phyloP scores from a whole-genome alignment of 805 yeast species.

The Metschnikowia picachoensis region DNA sequence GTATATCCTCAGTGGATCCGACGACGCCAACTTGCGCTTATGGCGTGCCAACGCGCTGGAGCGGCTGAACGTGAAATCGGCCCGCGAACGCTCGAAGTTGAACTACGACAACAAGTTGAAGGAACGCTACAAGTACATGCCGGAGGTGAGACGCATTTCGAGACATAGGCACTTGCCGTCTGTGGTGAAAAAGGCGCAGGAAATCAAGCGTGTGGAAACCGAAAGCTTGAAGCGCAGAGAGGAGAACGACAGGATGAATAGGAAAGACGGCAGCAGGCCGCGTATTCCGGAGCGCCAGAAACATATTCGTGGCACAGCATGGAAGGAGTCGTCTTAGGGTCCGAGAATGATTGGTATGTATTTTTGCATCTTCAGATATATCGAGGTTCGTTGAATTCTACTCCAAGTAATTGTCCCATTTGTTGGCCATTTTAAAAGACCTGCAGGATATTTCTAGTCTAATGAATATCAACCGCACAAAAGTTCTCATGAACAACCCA shows the following conservation, averaged over 20 bases:
- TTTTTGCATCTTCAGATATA: no score
- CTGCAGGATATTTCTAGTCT: background rate
- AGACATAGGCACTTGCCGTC: constrained; percentile 91
- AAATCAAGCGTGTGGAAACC: constrained; percentile 73
- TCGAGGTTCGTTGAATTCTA: no score
- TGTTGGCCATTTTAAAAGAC: constrained; percentile 8
- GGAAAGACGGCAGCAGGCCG: constrained; percentile 58
- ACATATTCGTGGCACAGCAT: constrained; percentile 81
- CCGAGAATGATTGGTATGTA: no score
- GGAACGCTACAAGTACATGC: constrained; percentile 93
- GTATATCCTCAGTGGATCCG: constrained; percentile 86
- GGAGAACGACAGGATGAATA: constrained; percentile 75
- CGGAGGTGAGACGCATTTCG: constrained; percentile 85
- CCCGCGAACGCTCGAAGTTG: constrained; percentile 74
- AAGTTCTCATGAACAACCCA: background rate
- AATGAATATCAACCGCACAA: constrained; percentile 3
- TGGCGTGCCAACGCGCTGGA: constrained; percentile 92
- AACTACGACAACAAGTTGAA: constrained; percentile 91
- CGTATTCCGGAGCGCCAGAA: constrained; percentile 73
- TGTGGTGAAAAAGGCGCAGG: constrained; percentile 83
- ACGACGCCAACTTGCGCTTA: constrained; percentile 90
- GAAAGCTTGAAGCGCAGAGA: constrained; percentile 75
- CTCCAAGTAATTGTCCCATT: background rate
- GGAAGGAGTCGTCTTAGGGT: constrained; percentile 36
- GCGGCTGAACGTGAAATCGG: constrained; percentile 73